Evolutionary conservation across 768 basidiomycete species (phyloP).

Genomic region (Russula brevipes): DNA sequence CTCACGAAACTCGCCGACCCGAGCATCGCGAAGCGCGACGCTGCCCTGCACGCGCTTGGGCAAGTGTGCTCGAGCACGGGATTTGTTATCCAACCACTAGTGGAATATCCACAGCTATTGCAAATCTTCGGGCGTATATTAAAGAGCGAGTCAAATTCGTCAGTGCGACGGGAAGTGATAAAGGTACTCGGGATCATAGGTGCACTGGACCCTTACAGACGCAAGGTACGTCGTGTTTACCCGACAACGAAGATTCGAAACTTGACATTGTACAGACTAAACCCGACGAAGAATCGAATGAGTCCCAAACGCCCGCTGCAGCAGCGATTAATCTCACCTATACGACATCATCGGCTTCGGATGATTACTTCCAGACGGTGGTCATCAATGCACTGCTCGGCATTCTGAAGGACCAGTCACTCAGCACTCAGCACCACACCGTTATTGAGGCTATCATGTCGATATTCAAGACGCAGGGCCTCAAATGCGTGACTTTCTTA

Average conservation of each 20-base stretch:
- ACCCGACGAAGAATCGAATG: conserved; percentile 54
- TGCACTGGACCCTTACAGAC: conserved; percentile 90
- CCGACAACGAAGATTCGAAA: background rate
- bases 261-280: conserved; percentile 38
- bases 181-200: conserved; percentile 95
- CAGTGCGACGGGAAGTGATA: conserved; percentile 81
- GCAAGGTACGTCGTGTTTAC: conserved; percentile 58
- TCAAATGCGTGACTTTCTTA: conserved; percentile 93
- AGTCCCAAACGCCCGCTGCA: conserved; percentile 48
- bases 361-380: conserved; percentile 97
- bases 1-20: conserved; percentile 88
- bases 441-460: conserved; percentile 98
- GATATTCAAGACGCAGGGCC: conserved; percentile 96
- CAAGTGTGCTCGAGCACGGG: conserved; percentile 95
- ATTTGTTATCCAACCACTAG: conserved; percentile 85
- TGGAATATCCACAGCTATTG: conserved; percentile 89
- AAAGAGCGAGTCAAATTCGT: conserved; percentile 66
- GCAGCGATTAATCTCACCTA: conserved; percentile 67
- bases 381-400: conserved; percentile 84
- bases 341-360: conserved; percentile 60
- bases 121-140: conserved; percentile 79
- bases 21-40: conserved; percentile 82
- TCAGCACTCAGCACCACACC: conserved; percentile 81
- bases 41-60: conserved; percentile 88
- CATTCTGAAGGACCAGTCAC: conserved; percentile 83